Percentiles rank a stretch among this genome's conserved stretches.
Conservation (phyloP, 352 stramenopile species). For the Pythium coloratum region DNA sequence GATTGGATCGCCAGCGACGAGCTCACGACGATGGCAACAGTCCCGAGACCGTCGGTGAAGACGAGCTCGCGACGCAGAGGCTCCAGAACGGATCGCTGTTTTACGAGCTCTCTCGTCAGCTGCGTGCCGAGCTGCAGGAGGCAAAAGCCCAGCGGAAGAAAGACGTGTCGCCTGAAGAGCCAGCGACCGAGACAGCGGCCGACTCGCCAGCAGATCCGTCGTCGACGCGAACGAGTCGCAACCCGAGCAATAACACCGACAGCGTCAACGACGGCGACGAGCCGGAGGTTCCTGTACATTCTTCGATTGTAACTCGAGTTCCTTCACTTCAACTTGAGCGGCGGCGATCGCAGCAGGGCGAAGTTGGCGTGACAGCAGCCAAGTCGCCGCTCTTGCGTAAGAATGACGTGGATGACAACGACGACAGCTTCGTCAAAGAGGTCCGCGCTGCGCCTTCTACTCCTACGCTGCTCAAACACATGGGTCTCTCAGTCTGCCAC, state of each 20-base stretch:
- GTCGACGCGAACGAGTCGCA: constrained; percentile 29
- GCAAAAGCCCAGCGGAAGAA: constrained; percentile 8
- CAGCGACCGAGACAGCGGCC: neutral
- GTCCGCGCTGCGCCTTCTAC: constrained; percentile 29
- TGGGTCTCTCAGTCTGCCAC: constrained; percentile 38
- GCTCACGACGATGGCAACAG: neutral
- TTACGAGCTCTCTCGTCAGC: constrained; percentile 43
- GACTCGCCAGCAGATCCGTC: neutral
- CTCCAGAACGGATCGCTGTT: constrained; percentile 45
- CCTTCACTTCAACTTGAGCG: constrained; percentile 24
- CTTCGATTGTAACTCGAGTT: neutral
- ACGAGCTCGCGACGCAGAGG: constrained; percentile 14
- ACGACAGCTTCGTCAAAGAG: constrained; percentile 51
- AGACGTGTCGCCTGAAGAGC: constrained; percentile 2
- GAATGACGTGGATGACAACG: constrained; percentile 4
- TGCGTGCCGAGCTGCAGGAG: constrained; percentile 17
- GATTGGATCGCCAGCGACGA: constrained; percentile 18
- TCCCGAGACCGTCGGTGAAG: neutral
- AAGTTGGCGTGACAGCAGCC: neutral
- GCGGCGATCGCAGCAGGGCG: constrained; percentile 13
- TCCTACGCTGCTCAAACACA: constrained; percentile 28
- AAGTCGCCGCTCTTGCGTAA: constrained; percentile 4
- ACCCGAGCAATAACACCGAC: constrained; percentile 20
- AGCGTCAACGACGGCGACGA: constrained; percentile 11
- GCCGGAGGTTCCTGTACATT: neutral